Conservation (phyloP, 805 yeast genomes). For the Ogataea trehaloabstinens region DNA sequence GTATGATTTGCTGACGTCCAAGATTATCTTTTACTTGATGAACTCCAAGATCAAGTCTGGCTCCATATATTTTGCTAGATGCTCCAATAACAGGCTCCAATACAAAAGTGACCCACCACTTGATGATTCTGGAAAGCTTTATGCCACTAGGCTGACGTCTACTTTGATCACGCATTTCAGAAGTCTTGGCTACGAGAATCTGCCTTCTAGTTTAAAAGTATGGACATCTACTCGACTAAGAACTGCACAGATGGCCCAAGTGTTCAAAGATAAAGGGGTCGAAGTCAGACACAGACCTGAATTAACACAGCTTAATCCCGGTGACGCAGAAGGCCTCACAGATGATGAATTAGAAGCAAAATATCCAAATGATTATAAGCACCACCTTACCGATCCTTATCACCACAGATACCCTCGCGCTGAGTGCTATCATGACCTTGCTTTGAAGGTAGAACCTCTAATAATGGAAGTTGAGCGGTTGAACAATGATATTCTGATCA, state of each 20-base stretch:
- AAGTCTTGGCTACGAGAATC: constrained; percentile 18
- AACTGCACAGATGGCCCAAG: constrained; percentile 75
- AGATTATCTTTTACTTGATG: constrained; percentile 89
- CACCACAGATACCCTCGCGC: constrained; percentile 90
- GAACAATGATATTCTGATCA: constrained; percentile 80
- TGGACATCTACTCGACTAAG: constrained; percentile 93
- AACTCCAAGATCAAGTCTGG: constrained; percentile 86
- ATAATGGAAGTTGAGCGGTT: constrained; percentile 91
- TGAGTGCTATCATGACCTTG: constrained; percentile 94
- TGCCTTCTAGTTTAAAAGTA: constrained; percentile 53
- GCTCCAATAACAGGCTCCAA: constrained; percentile 55
- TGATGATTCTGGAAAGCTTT: constrained; percentile 67
- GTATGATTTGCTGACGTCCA: constrained; percentile 84
- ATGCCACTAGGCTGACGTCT: constrained; percentile 61
- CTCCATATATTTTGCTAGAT: constrained; percentile 88
- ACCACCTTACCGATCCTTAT: constrained; percentile 75
- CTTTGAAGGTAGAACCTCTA: constrained; percentile 89
- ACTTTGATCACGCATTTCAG: constrained; percentile 44
- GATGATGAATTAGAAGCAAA: constrained; percentile 54
- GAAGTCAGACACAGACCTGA: constrained; percentile 75
- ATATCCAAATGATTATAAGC: constrained; percentile 69
- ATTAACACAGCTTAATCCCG: constrained; percentile 85
- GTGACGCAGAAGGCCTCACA: constrained; percentile 71
- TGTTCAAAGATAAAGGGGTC: constrained; percentile 61
- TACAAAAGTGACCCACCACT: constrained; percentile 80